Evolutionary conservation across 495 filamentous ascomycete species (phyloP).

Genomic region (Penicillium roqueforti): DNA sequence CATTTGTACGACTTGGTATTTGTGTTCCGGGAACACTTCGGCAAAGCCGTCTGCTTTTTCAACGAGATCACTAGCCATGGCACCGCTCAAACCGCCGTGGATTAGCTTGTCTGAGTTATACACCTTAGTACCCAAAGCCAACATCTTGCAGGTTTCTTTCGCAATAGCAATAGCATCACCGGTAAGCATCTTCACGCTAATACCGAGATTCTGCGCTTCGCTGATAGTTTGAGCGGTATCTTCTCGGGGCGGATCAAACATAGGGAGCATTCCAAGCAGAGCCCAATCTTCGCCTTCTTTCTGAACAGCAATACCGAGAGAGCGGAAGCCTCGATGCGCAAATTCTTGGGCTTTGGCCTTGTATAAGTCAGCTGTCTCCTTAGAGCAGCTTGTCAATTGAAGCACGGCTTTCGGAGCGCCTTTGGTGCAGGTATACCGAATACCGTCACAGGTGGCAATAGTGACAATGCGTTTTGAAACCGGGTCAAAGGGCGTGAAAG

Average conservation of each 20-base stretch:
- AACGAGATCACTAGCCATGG: slow-evolving; percentile 65
- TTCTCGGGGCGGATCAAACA: slow-evolving; percentile 73
- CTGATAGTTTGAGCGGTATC: slow-evolving; percentile 73
- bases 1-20: slow-evolving; percentile 96
- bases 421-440: slow-evolving; percentile 64
- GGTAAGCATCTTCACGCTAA: slow-evolving; percentile 72
- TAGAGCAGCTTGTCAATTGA: slow-evolving; percentile 57
- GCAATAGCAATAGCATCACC: slow-evolving; percentile 73
- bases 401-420: slow-evolving; percentile 70
- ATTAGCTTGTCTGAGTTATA: slow-evolving; percentile 70
- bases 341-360: slow-evolving; percentile 66
- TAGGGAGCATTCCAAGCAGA: slow-evolving; percentile 65
- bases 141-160: slow-evolving; percentile 74
- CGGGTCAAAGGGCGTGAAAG: slow-evolving; percentile 69
- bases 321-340: slow-evolving; percentile 70
- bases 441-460: slow-evolving; percentile 56
- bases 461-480: slow-evolving; percentile 72
- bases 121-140: slow-evolving; percentile 70
- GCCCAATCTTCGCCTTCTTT: slow-evolving; percentile 60
- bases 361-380: slow-evolving; percentile 57
- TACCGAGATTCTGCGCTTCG: slow-evolving; percentile 67
- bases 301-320: slow-evolving; percentile 65
- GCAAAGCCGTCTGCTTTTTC: slow-evolving; percentile 71
- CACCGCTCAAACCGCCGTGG: slow-evolving; percentile 63
- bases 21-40: slow-evolving; percentile 96